phyloP scores from a whole-genome alignment of 176 grass and related monocot genomes.

The Raddia guianensis region DNA sequence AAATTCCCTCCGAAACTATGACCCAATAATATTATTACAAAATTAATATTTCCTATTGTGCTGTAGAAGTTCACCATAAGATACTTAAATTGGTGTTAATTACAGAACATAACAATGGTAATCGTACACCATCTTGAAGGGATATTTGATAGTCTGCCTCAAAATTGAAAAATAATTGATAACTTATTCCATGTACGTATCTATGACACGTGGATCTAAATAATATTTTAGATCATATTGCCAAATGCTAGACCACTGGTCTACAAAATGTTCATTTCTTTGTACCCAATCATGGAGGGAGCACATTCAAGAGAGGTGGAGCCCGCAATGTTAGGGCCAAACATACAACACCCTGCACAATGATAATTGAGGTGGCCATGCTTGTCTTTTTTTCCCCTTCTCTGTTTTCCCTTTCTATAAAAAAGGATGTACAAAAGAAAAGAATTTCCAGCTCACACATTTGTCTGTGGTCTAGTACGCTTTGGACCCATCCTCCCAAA shows the following conservation, averaged over 20 bases:
- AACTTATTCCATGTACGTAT: too few relatives aligned
- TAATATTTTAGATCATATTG: too few relatives aligned
- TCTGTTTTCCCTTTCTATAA: not conserved
- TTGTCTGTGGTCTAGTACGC: conserved; percentile 38
- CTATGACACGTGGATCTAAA: too few relatives aligned
- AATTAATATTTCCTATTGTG: not conserved
- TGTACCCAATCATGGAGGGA: conserved; percentile 43
- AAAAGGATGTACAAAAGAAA: not conserved
- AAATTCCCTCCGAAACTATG: not conserved
- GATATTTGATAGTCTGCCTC: too few relatives aligned
- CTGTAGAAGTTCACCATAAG: not conserved
- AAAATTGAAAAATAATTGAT: too few relatives aligned
- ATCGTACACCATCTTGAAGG: too few relatives aligned
- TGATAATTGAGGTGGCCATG: conserved; percentile 48
- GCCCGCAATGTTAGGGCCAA: conserved; percentile 42
- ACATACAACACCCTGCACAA: conserved; percentile 35
- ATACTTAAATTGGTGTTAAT: not conserved
- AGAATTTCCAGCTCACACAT: conserved; percentile 36
- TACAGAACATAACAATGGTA: too few relatives aligned
- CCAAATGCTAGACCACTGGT: not conserved
- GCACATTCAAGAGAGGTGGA: conserved; percentile 45
- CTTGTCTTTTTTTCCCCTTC: conserved; percentile 16
- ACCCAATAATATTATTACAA: not conserved
- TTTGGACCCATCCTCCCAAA: conserved; percentile 19
- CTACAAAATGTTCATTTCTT: conserved; percentile 8